Evolutionary conservation across 768 basidiomycete genomes (phyloP).

Genomic region (Termitomyces sp.): DNA sequence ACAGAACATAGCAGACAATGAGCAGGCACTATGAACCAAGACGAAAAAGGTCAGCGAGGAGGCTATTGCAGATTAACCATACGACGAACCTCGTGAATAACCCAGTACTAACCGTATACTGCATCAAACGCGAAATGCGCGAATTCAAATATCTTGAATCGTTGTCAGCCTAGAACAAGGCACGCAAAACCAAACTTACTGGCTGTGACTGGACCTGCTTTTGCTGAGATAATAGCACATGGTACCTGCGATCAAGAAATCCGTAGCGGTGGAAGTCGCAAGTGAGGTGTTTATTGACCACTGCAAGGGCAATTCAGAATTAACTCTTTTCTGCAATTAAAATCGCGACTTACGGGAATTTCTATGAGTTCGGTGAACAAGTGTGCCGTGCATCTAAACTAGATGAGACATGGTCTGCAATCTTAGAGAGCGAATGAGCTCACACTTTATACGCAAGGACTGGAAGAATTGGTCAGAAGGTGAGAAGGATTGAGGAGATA

Average conservation of each 20-base stretch:
- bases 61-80: not conserved
- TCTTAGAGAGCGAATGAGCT: not conserved
- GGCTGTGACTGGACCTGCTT: conserved; percentile 22
- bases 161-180: not conserved
- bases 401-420: not conserved
- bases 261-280: conserved; percentile 36
- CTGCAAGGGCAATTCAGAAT: conserved; percentile 14
- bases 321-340: not conserved
- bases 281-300: conserved; percentile 40
- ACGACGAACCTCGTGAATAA: conserved; percentile 19
- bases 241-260: conserved; percentile 33
- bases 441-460: conserved; percentile 35
- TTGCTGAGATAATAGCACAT: conserved; percentile 30
- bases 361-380: conserved; percentile 13
- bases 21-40: conserved; percentile 32
- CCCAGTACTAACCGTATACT: conserved; percentile 22
- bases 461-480: conserved; percentile 3
- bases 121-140: conserved; percentile 27
- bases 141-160: conserved; percentile 21
- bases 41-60: not conserved
- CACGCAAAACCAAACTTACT: conserved; percentile 3
- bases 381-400: conserved; percentile 25
- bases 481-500: not conserved
- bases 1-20: conserved; percentile 36
- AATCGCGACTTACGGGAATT: not conserved